Conservation (phyloP, 2,329 filamentous ascomycete genomes). For the Diaporthe humulicola region DNA sequence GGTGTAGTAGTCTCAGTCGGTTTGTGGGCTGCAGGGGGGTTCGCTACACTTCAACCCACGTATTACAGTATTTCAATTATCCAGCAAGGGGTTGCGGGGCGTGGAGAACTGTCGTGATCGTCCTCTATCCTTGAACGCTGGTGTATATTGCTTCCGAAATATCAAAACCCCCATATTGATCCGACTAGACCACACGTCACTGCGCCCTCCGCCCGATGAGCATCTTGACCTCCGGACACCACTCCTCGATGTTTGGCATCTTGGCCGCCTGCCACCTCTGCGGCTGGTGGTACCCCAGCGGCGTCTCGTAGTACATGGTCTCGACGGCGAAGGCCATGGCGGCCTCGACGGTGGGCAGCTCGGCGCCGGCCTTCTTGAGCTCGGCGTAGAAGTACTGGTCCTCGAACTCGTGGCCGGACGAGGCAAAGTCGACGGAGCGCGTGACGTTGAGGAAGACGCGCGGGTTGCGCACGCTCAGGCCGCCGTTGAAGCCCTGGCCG, state of each 20-base stretch:
- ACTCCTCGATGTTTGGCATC: conserved; percentile 36
- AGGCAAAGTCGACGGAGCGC: conserved; percentile 40
- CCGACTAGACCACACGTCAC: neutral
- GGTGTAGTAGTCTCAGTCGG: neutral
- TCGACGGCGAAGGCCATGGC: conserved; percentile 49
- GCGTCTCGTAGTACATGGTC: conserved; percentile 47
- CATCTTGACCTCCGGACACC: conserved; percentile 41
- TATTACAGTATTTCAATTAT: neutral
- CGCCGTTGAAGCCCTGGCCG: conserved; percentile 49
- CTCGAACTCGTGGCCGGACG: conserved; percentile 45
- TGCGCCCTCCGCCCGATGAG: conserved; percentile 38
- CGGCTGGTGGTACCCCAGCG: conserved; percentile 47
- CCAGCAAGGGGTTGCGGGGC: neutral
- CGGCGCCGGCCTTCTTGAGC: conserved; percentile 44
- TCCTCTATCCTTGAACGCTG: neutral
- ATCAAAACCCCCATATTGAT: conserved; percentile 2
- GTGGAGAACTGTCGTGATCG: neutral
- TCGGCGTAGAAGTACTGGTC: conserved; percentile 50
- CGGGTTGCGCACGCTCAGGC: conserved; percentile 49
- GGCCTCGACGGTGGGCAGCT: conserved; percentile 45
- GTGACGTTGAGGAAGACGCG: conserved; percentile 44
- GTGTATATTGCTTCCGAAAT: neutral
- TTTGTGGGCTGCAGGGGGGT: neutral
- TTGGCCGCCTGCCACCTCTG: conserved; percentile 39
- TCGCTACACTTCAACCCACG: neutral